Evolutionary conservation across 768 basidiomycete genomes (phyloP).

Genomic region (Collybiopsis confluens): DNA sequence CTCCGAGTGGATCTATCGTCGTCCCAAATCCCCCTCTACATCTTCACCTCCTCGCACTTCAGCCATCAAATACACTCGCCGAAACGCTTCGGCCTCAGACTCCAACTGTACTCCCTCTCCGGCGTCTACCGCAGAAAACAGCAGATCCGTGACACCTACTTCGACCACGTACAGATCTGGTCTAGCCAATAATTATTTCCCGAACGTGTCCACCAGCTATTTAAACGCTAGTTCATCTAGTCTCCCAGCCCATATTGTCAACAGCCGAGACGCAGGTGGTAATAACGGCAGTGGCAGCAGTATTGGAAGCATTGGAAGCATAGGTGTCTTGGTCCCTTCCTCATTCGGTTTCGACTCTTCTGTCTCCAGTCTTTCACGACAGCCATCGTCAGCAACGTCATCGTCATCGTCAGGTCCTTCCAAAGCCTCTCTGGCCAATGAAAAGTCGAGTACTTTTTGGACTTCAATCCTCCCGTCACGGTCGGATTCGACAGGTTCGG

Average conservation of each 20-base stretch:
- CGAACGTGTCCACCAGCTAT: slow-evolving; percentile 3
- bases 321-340: slow-evolving; percentile 8
- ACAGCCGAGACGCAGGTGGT: not conserved
- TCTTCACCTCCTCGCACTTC: slow-evolving; percentile 15
- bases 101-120: slow-evolving; percentile 4
- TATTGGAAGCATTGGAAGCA: slow-evolving; percentile 5
- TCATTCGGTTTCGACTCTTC: slow-evolving; percentile 4
- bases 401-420: not conserved
- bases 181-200: slow-evolving; percentile 1
- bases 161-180: slow-evolving; percentile 3
- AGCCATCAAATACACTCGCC: slow-evolving; percentile 1
- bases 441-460: slow-evolving; percentile 2
- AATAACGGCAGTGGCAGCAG: slow-evolving; percentile 5
- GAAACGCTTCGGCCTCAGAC: slow-evolving; percentile 2
- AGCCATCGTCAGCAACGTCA: not conserved
- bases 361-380: not conserved
- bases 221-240: slow-evolving; percentile 1
- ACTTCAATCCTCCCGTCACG: slow-evolving; percentile 2
- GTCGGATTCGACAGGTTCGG: not conserved
- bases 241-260: not conserved
- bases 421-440: not conserved
- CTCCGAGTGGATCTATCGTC: slow-evolving; percentile 44
- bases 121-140: slow-evolving; percentile 6
- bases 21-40: slow-evolving; percentile 29
- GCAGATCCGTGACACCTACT: slow-evolving; percentile 4